Conservation (phyloP, 495 filamentous ascomycete species). For the Cladorrhinum samala region DNA sequence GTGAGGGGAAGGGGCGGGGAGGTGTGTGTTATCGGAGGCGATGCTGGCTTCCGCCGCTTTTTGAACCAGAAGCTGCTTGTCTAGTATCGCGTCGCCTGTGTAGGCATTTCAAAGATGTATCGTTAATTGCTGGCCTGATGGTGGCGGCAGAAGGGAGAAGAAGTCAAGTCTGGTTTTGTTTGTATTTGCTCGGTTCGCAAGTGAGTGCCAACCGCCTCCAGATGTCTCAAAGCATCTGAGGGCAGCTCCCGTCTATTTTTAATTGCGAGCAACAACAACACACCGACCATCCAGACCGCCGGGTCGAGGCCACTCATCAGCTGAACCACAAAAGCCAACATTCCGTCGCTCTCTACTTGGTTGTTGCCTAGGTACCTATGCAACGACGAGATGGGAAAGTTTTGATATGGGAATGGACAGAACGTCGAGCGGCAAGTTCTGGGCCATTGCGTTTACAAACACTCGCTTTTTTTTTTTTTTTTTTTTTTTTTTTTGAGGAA, state of each 20-base stretch:
- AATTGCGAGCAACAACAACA: constrained; percentile 2
- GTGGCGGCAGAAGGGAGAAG: too few species aligned
- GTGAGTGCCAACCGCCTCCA: neutral
- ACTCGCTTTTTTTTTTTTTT: too few species aligned
- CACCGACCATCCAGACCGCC: constrained; percentile 7
- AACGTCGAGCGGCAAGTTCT: too few species aligned
- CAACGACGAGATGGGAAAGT: neutral
- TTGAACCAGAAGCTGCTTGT: neutral
- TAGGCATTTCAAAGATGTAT: too few species aligned
- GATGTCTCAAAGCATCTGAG: neutral
- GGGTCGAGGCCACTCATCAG: constrained; percentile 1
- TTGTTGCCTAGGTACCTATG: neutral
- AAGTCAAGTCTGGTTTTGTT: too few species aligned
- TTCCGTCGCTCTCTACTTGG: neutral
- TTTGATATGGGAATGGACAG: neutral
- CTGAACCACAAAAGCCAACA: neutral
- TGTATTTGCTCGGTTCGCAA: too few species aligned
- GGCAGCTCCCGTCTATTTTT: constrained; percentile 11
- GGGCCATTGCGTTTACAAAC: too few species aligned
- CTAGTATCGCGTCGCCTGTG: too few species aligned
- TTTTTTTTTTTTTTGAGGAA: too few species aligned
- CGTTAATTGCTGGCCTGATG: too few species aligned
- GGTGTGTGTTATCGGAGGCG: neutral
- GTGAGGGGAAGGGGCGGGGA: neutral
- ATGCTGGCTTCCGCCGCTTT: too few species aligned